Base-by-base conservation (phyloP, 2,329 filamentous ascomycete species). In the Nothophaeocryptopus gaeumannii region DNA sequence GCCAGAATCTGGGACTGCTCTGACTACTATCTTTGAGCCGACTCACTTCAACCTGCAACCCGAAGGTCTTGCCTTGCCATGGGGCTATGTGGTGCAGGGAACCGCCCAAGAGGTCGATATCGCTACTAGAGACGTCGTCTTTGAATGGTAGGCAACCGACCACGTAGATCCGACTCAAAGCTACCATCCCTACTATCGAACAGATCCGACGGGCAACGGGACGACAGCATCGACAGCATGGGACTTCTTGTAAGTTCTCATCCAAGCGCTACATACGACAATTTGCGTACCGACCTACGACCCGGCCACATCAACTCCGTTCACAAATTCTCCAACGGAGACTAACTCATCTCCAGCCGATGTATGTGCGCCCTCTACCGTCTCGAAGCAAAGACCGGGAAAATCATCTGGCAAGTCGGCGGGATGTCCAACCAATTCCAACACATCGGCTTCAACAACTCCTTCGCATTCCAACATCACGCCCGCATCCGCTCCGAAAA, bases 291-390 rank as follows among this genome's bases (percentile, higher is more conserved):
- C n/a, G n/a, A n/a, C n/a, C n/a, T n/a, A n/a, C n/a, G n/a, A n/a
- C n/a, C n/a, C n/a, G n/a, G 20, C 61, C 78, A 80, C 62, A 74
- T 81, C 63, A 80, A 81, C 65, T 76, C 76, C 38, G 65, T 82
- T 31, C 74, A 79, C 58, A 79, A 80, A 59, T 73, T 74, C 44
- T 56, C 63, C 0, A 58, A 70, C 0, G 76, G 77, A 8, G 75
- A 81, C 58, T 82, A 78, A 51, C 61, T 72, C 30, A 58, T 72
- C 12, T 72, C 70, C 0, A 61, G 63, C 36, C 66, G 70, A 2
- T 66, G 67, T 47, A 68, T 66, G 7, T 64, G 67, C 48, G 62
- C 65, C 7, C 61, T 72, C 30, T 71, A 71, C 49, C 48, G 67
- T 29, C 58, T 72, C 14, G 67, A 64, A 7, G 64, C 64, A 3